Evolutionary conservation across 1,284 basidiomycete genomes (phyloP), one percentile per base, ranked within the genome.

Genomic region (Ceraceosorus guamensis): DNA sequence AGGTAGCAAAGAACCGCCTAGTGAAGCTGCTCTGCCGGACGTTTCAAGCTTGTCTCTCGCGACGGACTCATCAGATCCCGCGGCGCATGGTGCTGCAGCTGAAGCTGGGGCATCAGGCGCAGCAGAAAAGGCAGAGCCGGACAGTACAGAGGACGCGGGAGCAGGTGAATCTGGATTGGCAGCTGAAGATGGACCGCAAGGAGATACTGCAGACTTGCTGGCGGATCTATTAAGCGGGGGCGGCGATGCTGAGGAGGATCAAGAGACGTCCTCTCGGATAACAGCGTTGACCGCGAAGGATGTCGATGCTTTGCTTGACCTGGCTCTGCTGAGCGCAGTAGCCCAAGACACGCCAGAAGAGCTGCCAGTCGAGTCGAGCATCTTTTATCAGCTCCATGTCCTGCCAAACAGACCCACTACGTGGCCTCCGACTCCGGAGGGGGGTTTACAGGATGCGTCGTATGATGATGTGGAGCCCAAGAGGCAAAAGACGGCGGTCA

Each of bases 401-500:
- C 44, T 53, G 14, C 52, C 52, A 13, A 53, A 53, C 41, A 6
- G 52, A 31, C 45, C 52, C 4, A 30, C 52, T 8, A 41, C 44
- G 5, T 53, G 52, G 52, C 52, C 52, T 13, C 52, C 52, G 39
- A 16, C 39, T 11, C 39, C 39, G 39, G 39, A 41, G 39, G 39
- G 39, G 11, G 39, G 2, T 3, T 24, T 3, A 24, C 24, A 24
- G 24, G 39, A 41, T 11, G 39, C 39, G 39, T 41, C 39, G 39
- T 41, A 16, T 11, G 16, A 2, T 11, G 39, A 16, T 41, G 39
- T 41, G 11, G 16, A 41, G 11, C 11, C 39, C 39, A 41, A 41
- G 39, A 11, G 39, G 11, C 11, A 41, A 11, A 11, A 16, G 11
- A 41, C 16, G 11, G 11, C 39, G 10, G 39, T 41, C 39, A 16